Evolutionary conservation across 768 basidiomycete species (phyloP).

Genomic region (Russula foetens): DNA sequence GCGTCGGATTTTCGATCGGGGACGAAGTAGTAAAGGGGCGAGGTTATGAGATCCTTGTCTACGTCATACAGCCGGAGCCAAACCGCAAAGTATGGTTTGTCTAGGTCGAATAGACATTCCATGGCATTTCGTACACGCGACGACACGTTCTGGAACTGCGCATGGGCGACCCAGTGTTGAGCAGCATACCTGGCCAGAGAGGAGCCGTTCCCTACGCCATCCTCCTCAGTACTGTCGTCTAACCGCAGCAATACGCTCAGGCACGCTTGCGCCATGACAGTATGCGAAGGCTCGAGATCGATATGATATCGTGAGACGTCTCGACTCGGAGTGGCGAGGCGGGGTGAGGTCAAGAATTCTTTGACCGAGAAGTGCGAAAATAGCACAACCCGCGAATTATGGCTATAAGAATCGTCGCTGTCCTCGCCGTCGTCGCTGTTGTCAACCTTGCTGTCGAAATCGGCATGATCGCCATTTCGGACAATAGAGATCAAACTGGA

Average conservation of each 20-base stretch:
- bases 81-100: not conserved
- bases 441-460: too few species aligned
- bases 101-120: not conserved
- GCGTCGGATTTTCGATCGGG: too few species aligned
- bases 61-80: not conserved
- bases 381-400: not conserved
- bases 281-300: not conserved
- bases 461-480: too few species aligned
- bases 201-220: not conserved
- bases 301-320: not conserved
- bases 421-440: too few species aligned
- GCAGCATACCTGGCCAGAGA: not conserved
- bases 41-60: not conserved
- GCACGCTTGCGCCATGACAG: not conserved
- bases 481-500: not conserved
- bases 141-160: not conserved
- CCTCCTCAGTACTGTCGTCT: not conserved
- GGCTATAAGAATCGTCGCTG: too few species aligned
- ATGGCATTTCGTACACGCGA: not conserved
- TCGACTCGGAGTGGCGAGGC: not conserved
- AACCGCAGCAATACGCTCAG: not conserved
- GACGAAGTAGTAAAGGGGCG: not conserved
- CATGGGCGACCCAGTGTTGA: not conserved
- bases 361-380: conserved; percentile 1
- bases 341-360: not conserved